Evolutionary conservation across 225 moss, liverwort and hornwort genomes (phyloP).

Genomic region (Marchantia paleacea): DNA sequence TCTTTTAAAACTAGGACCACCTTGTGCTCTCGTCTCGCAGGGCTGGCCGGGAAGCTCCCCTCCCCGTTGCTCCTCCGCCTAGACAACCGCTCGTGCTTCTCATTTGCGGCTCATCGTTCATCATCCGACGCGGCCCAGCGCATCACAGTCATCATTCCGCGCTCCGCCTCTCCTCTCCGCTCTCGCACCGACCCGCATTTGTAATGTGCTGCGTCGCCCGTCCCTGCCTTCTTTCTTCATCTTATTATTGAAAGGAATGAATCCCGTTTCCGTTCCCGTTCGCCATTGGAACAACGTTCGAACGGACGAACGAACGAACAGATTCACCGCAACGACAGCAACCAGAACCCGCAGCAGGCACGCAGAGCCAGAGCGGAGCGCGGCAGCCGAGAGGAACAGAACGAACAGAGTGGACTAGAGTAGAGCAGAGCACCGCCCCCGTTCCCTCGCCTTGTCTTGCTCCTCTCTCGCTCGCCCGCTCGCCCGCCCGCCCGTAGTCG

Average conservation of each 20-base stretch:
- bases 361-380: not conserved
- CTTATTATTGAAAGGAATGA: not conserved
- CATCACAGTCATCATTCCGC: not conserved
- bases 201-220: not conserved
- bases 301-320: not conserved
- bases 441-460: not conserved
- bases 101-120: constrained; percentile 3
- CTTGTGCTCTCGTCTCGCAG: not conserved
- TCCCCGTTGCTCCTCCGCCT: not conserved
- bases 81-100: not conserved
- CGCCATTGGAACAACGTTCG: not conserved
- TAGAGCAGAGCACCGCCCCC: not conserved
- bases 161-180: not conserved
- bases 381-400: not conserved
- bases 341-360: no score
- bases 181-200: not conserved
- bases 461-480: not conserved
- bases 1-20: constrained; percentile 6
- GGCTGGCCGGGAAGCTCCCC: not conserved
- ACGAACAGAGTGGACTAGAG: not conserved
- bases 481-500: not conserved
- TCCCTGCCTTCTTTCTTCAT: not conserved
- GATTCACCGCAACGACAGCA: no score
- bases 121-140: not conserved
- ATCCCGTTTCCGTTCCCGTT: no score